phyloP scores from a whole-genome alignment of 1,284 basidiomycete genomes.

The Papiliotrema laurentii region DNA sequence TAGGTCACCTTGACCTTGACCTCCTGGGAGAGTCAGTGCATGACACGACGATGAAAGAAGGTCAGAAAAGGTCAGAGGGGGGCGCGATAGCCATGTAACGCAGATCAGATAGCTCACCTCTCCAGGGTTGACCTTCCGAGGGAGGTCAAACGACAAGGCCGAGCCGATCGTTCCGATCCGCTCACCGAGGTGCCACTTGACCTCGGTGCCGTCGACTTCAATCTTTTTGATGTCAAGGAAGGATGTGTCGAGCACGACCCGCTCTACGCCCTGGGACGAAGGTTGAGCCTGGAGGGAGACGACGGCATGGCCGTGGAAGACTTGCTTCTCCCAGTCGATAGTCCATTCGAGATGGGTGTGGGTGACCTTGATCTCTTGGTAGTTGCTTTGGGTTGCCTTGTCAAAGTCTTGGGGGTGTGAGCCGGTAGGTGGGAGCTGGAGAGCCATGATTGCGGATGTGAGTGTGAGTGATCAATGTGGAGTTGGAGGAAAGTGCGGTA shows the following conservation, averaged over 20 bases:
- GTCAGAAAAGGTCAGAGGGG: conserved; percentile 53
- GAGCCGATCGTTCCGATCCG: conserved; percentile 46
- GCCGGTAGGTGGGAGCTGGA: background rate
- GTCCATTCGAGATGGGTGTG: conserved; percentile 76
- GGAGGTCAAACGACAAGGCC: conserved; percentile 45
- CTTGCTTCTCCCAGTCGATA: conserved; percentile 67
- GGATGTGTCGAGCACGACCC: conserved; percentile 74
- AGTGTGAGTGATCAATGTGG: background rate
- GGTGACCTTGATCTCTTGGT: conserved; percentile 61
- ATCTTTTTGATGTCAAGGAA: conserved; percentile 65
- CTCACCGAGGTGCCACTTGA: conserved; percentile 56
- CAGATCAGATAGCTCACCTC: too few species aligned
- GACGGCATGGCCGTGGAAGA: conserved; percentile 66
- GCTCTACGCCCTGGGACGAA: conserved; percentile 56
- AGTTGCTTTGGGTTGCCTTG: conserved; percentile 76
- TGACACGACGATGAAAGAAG: too few species aligned
- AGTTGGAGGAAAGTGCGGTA: background rate
- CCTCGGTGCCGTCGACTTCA: conserved; percentile 54
- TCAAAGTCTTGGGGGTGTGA: conserved; percentile 49
- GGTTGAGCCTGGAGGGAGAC: conserved; percentile 53
- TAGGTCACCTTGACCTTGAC: conserved; percentile 63
- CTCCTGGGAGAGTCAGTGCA: conserved; percentile 45
- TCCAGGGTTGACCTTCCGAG: conserved; percentile 21
- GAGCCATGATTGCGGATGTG: background rate
- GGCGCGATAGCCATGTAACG: too few species aligned